Evolutionary conservation across 192 early-diverging fungal species (phyloP).

Genomic region (Mortierella hygrophila): DNA sequence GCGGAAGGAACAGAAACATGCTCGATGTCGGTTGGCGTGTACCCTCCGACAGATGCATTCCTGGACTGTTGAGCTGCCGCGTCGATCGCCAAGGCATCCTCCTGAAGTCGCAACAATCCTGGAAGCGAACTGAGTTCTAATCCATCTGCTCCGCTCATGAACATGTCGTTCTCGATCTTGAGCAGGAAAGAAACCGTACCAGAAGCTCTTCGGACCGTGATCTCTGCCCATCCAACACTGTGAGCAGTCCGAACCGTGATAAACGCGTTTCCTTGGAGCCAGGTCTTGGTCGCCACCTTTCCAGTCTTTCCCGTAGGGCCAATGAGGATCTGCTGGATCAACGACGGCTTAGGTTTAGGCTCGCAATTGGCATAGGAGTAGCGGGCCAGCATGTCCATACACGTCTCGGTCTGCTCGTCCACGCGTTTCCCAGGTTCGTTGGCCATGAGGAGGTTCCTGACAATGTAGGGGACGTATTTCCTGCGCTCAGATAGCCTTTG

Average conservation of each 20-base stretch:
- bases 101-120: conserved; percentile 61
- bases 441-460: conserved; percentile 77
- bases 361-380: conserved; percentile 82
- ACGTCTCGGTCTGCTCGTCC: conserved; percentile 93
- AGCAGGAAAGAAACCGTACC: conserved; percentile 79
- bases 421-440: conserved; percentile 66
- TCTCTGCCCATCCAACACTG: conserved; percentile 80
- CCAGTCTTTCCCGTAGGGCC: conserved; percentile 56
- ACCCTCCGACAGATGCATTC: neutral
- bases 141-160: conserved; percentile 59
- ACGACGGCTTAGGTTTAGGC: conserved; percentile 68
- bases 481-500: conserved; percentile 80
- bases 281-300: conserved; percentile 72
- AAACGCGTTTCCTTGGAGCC: conserved; percentile 90
- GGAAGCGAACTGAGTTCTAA: conserved; percentile 63
- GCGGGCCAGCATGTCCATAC: conserved; percentile 94
- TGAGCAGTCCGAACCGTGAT: conserved; percentile 81
- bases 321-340: conserved; percentile 68
- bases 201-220: conserved; percentile 85
- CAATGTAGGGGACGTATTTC: conserved; percentile 85
- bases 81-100: conserved; percentile 29
- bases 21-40: conserved; percentile 16
- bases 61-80: conserved; percentile 12
- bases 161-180: conserved; percentile 77
- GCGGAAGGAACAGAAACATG: neutral